phyloP scores from a whole-genome alignment of 257 asterid genomes.

The Anisodus tanguticus region DNA sequence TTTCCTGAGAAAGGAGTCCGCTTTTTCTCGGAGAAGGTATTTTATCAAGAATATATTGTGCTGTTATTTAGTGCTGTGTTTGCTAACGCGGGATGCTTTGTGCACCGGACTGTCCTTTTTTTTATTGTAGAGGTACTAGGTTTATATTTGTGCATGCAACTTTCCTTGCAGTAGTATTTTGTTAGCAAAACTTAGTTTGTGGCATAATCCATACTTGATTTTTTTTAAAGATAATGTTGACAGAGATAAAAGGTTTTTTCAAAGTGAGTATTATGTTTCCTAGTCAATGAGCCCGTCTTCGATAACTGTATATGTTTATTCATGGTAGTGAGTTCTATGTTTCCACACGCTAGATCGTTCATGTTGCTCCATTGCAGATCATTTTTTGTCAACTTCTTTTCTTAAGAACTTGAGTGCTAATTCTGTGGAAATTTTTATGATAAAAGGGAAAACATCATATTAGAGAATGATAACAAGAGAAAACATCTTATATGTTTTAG shows the following conservation, averaged over 20 bases:
- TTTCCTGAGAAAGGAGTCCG: conserved; percentile 88
- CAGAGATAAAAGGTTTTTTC: background rate
- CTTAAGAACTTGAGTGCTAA: background rate
- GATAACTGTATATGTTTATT: background rate
- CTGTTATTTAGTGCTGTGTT: background rate
- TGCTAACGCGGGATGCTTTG: too few species aligned
- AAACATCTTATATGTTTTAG: background rate
- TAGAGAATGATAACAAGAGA: background rate
- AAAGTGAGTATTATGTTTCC: background rate
- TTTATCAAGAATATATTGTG: conserved; percentile 15
- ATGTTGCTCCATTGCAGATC: background rate
- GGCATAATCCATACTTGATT: background rate
- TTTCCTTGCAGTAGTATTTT: background rate
- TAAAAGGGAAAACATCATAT: background rate
- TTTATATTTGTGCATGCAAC: background rate
- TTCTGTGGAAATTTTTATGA: background rate
- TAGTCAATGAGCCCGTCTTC: background rate
- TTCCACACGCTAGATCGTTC: background rate
- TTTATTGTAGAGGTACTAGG: background rate
- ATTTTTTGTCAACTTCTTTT: background rate
- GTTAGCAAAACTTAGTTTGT: background rate
- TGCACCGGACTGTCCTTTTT: too few species aligned
- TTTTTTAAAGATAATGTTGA: background rate
- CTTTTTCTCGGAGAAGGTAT: conserved; percentile 89
- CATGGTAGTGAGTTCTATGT: background rate